Base-by-base conservation (phyloP, 2,329 filamentous ascomycete genomes). In the Colletotrichum abscissum region DNA sequence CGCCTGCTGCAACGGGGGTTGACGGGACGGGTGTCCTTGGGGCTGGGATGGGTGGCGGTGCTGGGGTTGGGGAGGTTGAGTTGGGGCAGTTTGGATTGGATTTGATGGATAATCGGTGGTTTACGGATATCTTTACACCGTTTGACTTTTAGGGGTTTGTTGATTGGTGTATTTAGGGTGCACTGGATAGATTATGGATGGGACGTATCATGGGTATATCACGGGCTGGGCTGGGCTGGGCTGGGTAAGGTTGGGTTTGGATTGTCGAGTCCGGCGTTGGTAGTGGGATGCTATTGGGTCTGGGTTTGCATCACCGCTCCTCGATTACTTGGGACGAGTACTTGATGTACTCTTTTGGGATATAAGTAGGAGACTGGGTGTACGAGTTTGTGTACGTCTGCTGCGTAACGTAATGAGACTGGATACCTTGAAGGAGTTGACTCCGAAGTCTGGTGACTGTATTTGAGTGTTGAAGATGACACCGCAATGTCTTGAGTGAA, bases 31-130 rank as follows among this genome's bases (percentile, higher is more conserved):
- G 65, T 12, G 52, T 52, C n/a, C 62, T 49, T 1, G 55, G 16
- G n/a, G 28, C 28, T 26, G 52, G 28, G n/a, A 30, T 33, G 16
- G 49, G 35, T n/a, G 19, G 42, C 11, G 42, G 19, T 22, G 5
- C 49, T 2, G 62, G 70, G 3, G n/a, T 67, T 12, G 73, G 66
- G 33, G 73, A 68, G 24, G 33, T 70, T 26, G 73, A 75, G 28
- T 1, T 75, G 4, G 63, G 52, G 19, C 69, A 71, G 52, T 67
- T 75, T 26, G 70, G 67, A 22, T 9, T 66, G 22, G 71, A 75
- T 12, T 6, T 74, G 26, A 63, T 75, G 49, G 73, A 75, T 7
- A 74, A 66, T 12, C 57, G 67, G 24, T 67, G 71, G 71, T 75
- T 75, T 4, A 74, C 66, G 11, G 57, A 75, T 35, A 67, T 75